Conservation (phyloP, 495 filamentous ascomycete genomes). For the Penicillium taxi region DNA sequence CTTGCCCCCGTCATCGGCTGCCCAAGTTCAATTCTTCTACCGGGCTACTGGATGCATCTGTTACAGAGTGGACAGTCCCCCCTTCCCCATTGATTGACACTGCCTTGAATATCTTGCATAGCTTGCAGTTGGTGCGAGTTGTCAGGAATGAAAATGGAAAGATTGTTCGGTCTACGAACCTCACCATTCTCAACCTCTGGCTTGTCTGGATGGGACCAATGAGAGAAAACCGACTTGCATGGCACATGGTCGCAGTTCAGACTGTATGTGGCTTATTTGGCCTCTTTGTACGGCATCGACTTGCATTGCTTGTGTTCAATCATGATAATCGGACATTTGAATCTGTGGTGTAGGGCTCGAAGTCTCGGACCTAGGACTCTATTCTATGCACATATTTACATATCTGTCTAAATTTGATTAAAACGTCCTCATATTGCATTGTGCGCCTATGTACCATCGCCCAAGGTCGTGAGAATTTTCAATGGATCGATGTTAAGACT, state of each 20-base stretch:
- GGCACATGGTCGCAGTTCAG: slow-evolving; percentile 71
- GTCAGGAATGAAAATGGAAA: slow-evolving; percentile 55
- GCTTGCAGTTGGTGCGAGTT: slow-evolving; percentile 55
- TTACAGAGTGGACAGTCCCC: slow-evolving; percentile 68
- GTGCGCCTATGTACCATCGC: too few relatives aligned
- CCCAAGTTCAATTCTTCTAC: slow-evolving; percentile 80
- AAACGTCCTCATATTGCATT: background rate
- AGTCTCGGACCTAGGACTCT: background rate
- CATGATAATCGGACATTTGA: slow-evolving; percentile 61
- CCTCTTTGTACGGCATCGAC: slow-evolving; percentile 72
- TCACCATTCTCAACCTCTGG: slow-evolving; percentile 93
- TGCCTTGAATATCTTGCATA: slow-evolving; percentile 55
- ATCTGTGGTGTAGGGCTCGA: slow-evolving; percentile 15
- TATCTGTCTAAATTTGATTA: background rate
- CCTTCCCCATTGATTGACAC: slow-evolving; percentile 54
- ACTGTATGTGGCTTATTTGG: slow-evolving; percentile 64
- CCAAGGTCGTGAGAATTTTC: background rate
- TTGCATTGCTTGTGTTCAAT: slow-evolving; percentile 78
- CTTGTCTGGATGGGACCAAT: slow-evolving; percentile 90
- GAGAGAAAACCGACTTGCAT: slow-evolving; percentile 74
- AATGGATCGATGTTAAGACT: background rate
- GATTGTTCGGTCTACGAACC: slow-evolving; percentile 76
- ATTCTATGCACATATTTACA: background rate
- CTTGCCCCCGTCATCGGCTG: slow-evolving; percentile 85
- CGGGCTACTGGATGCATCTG: slow-evolving; percentile 74